phyloP scores from a whole-genome alignment of 495 filamentous ascomycete genomes.

The Pyrenula aspistea region DNA sequence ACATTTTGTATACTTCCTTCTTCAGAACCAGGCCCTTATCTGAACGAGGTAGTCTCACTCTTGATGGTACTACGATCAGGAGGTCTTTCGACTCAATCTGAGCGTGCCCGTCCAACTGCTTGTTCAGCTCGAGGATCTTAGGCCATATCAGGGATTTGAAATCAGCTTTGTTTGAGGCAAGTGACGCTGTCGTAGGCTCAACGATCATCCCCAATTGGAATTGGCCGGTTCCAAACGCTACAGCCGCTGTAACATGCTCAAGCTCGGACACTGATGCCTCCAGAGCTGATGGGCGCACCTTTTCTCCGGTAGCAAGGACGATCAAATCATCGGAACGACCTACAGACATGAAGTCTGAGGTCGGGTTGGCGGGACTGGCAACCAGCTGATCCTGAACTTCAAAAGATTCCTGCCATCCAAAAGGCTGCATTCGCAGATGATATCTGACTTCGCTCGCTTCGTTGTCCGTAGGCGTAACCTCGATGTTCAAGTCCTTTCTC shows the following conservation, averaged over 20 bases:
- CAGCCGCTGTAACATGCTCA: conserved; percentile 11
- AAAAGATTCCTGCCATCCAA: conserved; percentile 14
- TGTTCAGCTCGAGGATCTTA: conserved; percentile 8
- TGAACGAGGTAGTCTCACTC: conserved; percentile 15
- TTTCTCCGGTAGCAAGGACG: conserved; percentile 27
- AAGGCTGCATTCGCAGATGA: conserved; percentile 11
- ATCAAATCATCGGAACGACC: conserved; percentile 26
- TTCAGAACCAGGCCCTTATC: conserved; percentile 24
- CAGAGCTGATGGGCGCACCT: conserved; percentile 18
- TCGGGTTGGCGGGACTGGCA: conserved; percentile 7
- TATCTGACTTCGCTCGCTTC: conserved; percentile 2
- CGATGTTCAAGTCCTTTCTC: conserved; percentile 17
- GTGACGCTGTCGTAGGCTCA: conserved; percentile 6
- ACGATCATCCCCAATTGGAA: conserved; percentile 23
- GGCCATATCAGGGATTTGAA: conserved; percentile 18
- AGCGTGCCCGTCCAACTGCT: conserved; percentile 17
- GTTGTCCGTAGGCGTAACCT: conserved; percentile 5
- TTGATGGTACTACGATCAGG: conserved; percentile 14
- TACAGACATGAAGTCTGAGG: conserved; percentile 11
- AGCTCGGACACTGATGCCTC: conserved; percentile 12
- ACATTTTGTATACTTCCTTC: conserved; percentile 16
- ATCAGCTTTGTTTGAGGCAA: neutral
- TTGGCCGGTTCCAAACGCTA: conserved; percentile 20
- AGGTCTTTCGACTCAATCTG: conserved; percentile 13
- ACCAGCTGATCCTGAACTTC: conserved; percentile 19